Percentiles rank a stretch among this genome's conserved stretches.
phyloP scores from a whole-genome alignment of 768 basidiomycete species.

The Sarcomyxa edulis region DNA sequence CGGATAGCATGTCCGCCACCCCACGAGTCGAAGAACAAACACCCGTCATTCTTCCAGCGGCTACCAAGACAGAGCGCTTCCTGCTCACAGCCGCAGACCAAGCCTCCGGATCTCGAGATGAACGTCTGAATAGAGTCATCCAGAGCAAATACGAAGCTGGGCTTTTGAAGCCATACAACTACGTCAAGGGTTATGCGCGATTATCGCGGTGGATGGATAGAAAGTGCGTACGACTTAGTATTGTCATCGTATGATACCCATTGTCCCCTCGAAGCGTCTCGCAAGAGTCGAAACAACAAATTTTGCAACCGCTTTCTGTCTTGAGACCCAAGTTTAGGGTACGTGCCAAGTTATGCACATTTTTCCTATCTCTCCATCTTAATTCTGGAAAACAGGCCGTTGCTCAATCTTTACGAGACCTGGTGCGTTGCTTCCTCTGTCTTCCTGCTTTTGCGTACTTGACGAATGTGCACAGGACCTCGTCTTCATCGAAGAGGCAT shows the following conservation, averaged over 20 bases:
- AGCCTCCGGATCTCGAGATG: slow-evolving; percentile 83
- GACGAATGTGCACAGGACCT: slow-evolving; percentile 53
- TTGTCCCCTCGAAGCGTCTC: slow-evolving; percentile 54
- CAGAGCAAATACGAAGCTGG: slow-evolving; percentile 97
- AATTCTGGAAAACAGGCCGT: slow-evolving; percentile 44
- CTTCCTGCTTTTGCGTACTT: neutral
- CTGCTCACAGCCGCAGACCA: slow-evolving; percentile 94
- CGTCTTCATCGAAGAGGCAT: slow-evolving; percentile 96
- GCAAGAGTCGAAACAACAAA: slow-evolving; percentile 87
- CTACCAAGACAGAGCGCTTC: slow-evolving; percentile 83
- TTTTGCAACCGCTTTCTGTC: slow-evolving; percentile 83
- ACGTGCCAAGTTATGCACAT: slow-evolving; percentile 16
- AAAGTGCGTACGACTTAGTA: slow-evolving; percentile 45
- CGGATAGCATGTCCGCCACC: slow-evolving; percentile 11
- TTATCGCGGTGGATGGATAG: slow-evolving; percentile 93
- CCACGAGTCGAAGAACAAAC: slow-evolving; percentile 31
- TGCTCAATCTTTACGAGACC: slow-evolving; percentile 78
- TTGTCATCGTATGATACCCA: neutral
- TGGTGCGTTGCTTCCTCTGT: slow-evolving; percentile 39
- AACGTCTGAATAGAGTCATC: slow-evolving; percentile 87
- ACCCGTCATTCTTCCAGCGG: slow-evolving; percentile 58
- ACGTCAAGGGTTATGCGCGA: slow-evolving; percentile 91
- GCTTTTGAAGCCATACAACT: slow-evolving; percentile 91
- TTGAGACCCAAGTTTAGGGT: slow-evolving; percentile 83
- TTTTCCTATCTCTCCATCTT: slow-evolving; percentile 3